Evolutionary conservation across 805 yeast genomes (phyloP), one percentile per base, ranked within the genome.

Genomic region (Zygoascus biomembranicola): DNA sequence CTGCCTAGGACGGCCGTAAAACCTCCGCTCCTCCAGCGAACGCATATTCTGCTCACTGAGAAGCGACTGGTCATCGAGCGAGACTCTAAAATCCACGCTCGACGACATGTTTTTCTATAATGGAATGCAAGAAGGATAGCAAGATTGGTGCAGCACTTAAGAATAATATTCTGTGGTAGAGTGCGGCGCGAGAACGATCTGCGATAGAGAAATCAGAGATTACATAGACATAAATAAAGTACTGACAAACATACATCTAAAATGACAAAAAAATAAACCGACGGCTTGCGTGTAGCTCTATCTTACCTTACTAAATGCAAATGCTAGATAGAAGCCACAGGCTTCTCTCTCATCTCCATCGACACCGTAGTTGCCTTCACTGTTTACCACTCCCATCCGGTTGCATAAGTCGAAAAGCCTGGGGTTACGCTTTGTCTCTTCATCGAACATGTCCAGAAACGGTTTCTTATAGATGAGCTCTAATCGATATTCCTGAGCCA

Each of bases 261-360:
- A 23, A 23, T 4, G 28, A 23, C 28, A 23, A 6, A 23, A 3
- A 23, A 6, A 6, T 23, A 23, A 23, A 3, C 28, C 28, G 6
- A n/a, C n/a, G n/a, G n/a, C n/a, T n/a, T n/a, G 28, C 6, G 6
- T 23, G 6, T 23, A 23, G 28, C 28, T 35, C 10, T 8, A 35
- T 35, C 39, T 35, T 8, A 56, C 51, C 55, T 65, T 67, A 41
- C 57, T 86, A 67, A 90, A 90, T 1, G 84, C 92, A 72, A 89
- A 90, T 1, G 89, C 88, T 35, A 86, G 71, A 66, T 90, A 90
- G 61, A 89, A 86, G n/a, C 87, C 88, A 49, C 85, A 76, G 8
- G 90, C 90, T 65, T 92, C 97, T 53, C 87, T 78, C 65, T 92
- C 96, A 46, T 82, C 89, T 1, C 96, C 96, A 66, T 84, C 90